Evolutionary conservation across 2,329 filamentous ascomycete species (phyloP).

Genomic region (Colletotrichum tofieldiae): DNA sequence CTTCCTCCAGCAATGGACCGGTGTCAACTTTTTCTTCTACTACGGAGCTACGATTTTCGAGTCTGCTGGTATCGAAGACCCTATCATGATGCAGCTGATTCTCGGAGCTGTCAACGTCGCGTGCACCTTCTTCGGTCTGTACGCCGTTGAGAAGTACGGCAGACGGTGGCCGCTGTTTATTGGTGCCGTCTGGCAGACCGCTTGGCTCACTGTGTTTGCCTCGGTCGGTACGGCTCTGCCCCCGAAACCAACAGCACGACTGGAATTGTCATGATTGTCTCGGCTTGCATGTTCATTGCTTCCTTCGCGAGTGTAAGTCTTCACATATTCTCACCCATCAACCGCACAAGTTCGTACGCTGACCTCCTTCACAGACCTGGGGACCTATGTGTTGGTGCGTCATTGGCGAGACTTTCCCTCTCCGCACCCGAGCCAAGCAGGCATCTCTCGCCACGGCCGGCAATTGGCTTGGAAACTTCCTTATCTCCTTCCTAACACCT

Average conservation of each 20-base stretch:
- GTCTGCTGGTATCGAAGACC: conserved; percentile 76
- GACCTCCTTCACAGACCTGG: conserved; percentile 66
- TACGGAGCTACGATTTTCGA: conserved; percentile 79
- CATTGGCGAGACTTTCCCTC: conserved; percentile 76
- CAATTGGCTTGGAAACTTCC: conserved; percentile 76
- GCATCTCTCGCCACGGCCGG: conserved; percentile 68
- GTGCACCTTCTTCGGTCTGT: conserved; percentile 78
- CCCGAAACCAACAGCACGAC: conserved; percentile 60
- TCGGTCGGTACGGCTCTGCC: conserved; percentile 66
- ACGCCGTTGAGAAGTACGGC: conserved; percentile 77
- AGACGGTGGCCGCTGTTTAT: conserved; percentile 78
- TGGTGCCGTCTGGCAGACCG: conserved; percentile 78
- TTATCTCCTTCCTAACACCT: conserved; percentile 78
- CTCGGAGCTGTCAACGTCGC: conserved; percentile 78
- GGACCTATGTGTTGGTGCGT: conserved; percentile 80
- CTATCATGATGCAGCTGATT: conserved; percentile 78
- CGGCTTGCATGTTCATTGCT: conserved; percentile 82
- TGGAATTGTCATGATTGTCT: conserved; percentile 80
- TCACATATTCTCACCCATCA: neutral
- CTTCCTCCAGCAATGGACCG: conserved; percentile 77
- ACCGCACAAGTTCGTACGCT: neutral
- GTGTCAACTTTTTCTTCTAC: conserved; percentile 73
- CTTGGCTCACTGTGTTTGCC: conserved; percentile 77
- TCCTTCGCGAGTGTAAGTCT: conserved; percentile 70
- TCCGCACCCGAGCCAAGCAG: conserved; percentile 69